phyloP scores from a whole-genome alignment of 1,139 yeast species.

The Blastobotrys ciferrii region DNA sequence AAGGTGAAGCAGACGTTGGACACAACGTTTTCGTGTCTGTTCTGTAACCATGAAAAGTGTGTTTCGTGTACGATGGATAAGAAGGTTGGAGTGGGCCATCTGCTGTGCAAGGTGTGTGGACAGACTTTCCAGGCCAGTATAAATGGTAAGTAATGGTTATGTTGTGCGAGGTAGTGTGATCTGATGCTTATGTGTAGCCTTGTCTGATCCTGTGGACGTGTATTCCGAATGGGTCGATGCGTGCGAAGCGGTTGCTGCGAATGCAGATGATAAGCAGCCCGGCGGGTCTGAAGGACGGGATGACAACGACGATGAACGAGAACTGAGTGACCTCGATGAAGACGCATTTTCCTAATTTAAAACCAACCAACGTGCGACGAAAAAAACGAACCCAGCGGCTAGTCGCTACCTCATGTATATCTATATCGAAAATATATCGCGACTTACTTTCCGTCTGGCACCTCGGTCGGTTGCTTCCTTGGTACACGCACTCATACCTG shows the following conservation, averaged over 20 bases:
- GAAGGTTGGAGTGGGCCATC: conserved; percentile 77
- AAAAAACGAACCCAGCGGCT: no score
- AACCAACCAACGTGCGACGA: background rate
- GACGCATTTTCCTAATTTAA: conserved; percentile 21
- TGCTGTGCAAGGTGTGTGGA: conserved; percentile 91
- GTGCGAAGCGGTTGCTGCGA: conserved; percentile 76
- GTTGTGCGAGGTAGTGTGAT: background rate
- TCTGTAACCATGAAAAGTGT: conserved; percentile 93
- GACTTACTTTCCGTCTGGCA: no score
- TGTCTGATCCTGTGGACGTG: conserved; percentile 87
- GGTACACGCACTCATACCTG: no score
- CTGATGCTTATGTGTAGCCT: conserved; percentile 32
- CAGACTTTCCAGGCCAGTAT: conserved; percentile 90
- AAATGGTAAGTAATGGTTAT: conserved; percentile 45
- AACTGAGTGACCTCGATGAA: conserved; percentile 30
- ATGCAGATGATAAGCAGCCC: conserved; percentile 34
- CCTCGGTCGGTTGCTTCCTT: no score
- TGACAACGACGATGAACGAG: conserved; percentile 23
- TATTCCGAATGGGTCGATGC: conserved; percentile 99
- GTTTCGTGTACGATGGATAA: conserved; percentile 88
- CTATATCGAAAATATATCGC: no score
- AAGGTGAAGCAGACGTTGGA: conserved; percentile 78
- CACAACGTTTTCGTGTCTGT: conserved; percentile 83
- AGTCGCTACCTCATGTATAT: no score
- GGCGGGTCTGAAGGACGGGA: conserved; percentile 21